Base-by-base conservation (phyloP, 2,329 filamentous ascomycete genomes). In the Colletotrichum sp. region DNA sequence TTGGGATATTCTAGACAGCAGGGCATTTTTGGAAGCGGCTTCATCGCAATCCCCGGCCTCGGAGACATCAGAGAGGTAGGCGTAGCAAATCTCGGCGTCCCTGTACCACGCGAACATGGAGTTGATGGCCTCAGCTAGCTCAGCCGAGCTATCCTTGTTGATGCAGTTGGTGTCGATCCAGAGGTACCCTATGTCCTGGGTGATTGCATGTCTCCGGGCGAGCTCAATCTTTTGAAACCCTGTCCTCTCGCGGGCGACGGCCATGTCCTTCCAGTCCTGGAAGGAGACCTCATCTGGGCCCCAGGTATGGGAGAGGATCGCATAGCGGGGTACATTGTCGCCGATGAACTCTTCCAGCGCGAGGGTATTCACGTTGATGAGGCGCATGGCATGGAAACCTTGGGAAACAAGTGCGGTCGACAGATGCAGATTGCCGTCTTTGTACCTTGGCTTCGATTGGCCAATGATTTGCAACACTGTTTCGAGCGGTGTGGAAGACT, bases 221-320 rank as follows among this genome's bases (percentile, higher is more conserved):
- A 74, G 21, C 10, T 70, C 75, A 10, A 77, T 75, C 55, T 77
- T 77, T 13, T 39, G 60, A 12, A 74, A 77, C 1, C 71, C 75
- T 10, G 34, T 18, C 21, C 55, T 77, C 32, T 75, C 72, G 3
- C 75, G 32, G 16, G 71, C 75, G 10, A 69, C 32, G 7, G 44
- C 18, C 3, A 34, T 52, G 12, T 28, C 26, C 9, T 63, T 39
- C 76, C 79, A 78, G 21, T 79, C 77, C 32, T 79, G 71, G 18
- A 77, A 72, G 2, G 74, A 62, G n/a, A 80, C 78, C 57, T 80
- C 79, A 8, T 71, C 76, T 10, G 65, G 30, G 18, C 73, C 76
- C 79, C 79, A 81, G 3, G 78, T 80, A 65, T 81, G 80, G 1
- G 80, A 81, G n/a, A 80, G 77, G 21, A 80, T 80, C 26, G 80